Percentiles rank a stretch among this genome's conserved stretches.
These are phyloP conservation scores for Fusarium hostae DNA, from an alignment of 2,329 filamentous ascomycete genomes.

Conservation along the genomic window DNA sequence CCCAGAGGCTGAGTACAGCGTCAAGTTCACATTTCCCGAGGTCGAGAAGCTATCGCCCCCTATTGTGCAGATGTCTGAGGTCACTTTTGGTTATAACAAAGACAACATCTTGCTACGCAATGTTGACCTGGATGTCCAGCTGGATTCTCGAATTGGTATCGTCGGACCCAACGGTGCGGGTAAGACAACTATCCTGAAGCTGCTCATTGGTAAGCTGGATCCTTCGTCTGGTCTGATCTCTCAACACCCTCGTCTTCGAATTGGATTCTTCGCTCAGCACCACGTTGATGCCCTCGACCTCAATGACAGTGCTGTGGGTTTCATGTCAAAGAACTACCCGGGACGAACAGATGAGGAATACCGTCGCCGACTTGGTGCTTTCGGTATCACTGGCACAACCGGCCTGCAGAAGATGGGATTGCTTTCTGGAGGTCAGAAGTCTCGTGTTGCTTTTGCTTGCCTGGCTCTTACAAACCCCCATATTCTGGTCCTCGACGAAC, in stretches of 20 bases:
- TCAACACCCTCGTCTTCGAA: constrained; percentile 84
- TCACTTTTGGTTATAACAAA: constrained; percentile 86
- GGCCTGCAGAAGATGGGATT: constrained; percentile 96
- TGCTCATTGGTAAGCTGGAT: constrained; percentile 88
- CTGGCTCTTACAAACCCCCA: constrained; percentile 93
- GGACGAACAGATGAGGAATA: constrained; percentile 97
- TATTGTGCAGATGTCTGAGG: constrained; percentile 96
- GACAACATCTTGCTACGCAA: constrained; percentile 84
- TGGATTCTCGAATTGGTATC: constrained; percentile 98
- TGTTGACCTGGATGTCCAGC: constrained; percentile 95
- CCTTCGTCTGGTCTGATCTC: constrained; percentile 85
- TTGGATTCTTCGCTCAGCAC: constrained; percentile 98
- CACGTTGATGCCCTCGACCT: constrained; percentile 97
- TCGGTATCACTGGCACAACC: constrained; percentile 91
- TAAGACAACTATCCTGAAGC: constrained; percentile 97
- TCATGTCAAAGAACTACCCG: constrained; percentile 94
- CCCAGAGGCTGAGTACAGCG: constrained; percentile 93
- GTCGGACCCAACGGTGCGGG: constrained; percentile 99
- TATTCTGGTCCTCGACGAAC: constrained; percentile 97
- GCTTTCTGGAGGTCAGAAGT: constrained; percentile 97
- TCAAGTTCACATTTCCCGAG: constrained; percentile 96
- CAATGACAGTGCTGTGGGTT: constrained; percentile 87
- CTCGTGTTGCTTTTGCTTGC: constrained; percentile 97
- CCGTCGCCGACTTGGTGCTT: constrained; percentile 90
- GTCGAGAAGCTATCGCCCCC: constrained; percentile 97